Evolutionary conservation across 2,329 filamentous ascomycete genomes (phyloP), one percentile per base, ranked within the genome.

Genomic region (Ascochyta pisi): DNA sequence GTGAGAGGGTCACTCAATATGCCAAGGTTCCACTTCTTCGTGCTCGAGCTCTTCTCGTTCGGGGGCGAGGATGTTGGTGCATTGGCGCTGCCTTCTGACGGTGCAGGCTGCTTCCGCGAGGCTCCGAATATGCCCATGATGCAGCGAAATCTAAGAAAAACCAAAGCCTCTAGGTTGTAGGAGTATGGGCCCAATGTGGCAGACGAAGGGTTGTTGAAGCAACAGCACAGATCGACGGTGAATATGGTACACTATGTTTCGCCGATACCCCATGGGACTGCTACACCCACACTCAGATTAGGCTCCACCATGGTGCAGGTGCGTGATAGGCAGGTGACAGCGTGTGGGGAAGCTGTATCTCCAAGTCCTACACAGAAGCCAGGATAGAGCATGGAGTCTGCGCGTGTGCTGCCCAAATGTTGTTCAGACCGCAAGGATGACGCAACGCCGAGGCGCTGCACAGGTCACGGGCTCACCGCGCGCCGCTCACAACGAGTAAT

Each of bases 1-100:
- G 92, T 96, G 54, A 88, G 75, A 43, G 80, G 85, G 66, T 95
- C 91, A 68, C 92, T 93, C 61, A 96, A 75, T 24, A 97, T 90
- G n/a, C 93, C 92, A 78, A 96, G 70, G 15, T 79, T 85, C 77
- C 83, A 85, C 42, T 54, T 68, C 37, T 54, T 62, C 19, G 41
- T 48, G 3, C 23, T 24, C n/a, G 47, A 43, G 10, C 50, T 50
- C 40, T 64, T 60, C 38, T 62, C 56, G 12, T 50, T 45, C 7
- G 44, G 33, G n/a, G 49, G n/a, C 37, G 31, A 38, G n/a, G 41
- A 13, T 19, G 38, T 22, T 4, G 31, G 16, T 35, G 50, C 48
- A 38, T 54, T 26, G 13, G 2, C 39, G 41, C 34, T 48, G 51
- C 37, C 57, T 44, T 46, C n/a, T 26, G 42, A 49, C 7, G 40